Evolutionary conservation across 257 asterid genomes (phyloP).

Genomic region (Ligustrum vulgare): DNA sequence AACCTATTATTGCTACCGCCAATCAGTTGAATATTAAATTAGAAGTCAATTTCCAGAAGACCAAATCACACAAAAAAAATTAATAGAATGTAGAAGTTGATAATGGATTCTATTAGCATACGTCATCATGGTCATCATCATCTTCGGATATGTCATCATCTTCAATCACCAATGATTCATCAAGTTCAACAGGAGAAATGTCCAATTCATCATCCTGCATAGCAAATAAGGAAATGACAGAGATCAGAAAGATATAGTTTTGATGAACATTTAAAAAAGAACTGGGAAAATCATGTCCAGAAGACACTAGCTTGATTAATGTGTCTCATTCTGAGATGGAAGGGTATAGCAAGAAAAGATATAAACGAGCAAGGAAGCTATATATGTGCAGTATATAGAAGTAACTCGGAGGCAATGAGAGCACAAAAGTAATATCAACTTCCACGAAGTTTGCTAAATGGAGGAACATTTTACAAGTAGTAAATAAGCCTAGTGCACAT

Average conservation of each 20-base stretch:
- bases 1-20: not conserved
- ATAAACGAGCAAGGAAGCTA: not conserved
- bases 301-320: not conserved
- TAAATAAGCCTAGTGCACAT: not conserved
- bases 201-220: constrained; percentile 91
- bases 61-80: not conserved
- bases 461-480: not conserved
- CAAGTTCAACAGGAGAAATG: constrained; percentile 76
- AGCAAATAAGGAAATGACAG: constrained; percentile 16
- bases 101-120: constrained; percentile 34
- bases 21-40: not conserved
- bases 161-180: constrained; percentile 91
- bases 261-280: not conserved
- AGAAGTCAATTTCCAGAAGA: not conserved
- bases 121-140: constrained; percentile 80
- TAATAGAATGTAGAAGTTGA: not conserved
- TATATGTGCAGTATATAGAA: not conserved
- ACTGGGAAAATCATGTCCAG: not conserved
- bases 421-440: not conserved
- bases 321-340: not conserved
- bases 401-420: not conserved
- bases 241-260: not conserved
- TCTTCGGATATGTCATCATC: constrained; percentile 95
- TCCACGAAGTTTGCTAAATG: not conserved
- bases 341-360: not conserved